Percentiles rank a stretch among this genome's conserved stretches.
Conservation (phyloP, 805 yeast species). For the Metschnikowia koreensis region DNA sequence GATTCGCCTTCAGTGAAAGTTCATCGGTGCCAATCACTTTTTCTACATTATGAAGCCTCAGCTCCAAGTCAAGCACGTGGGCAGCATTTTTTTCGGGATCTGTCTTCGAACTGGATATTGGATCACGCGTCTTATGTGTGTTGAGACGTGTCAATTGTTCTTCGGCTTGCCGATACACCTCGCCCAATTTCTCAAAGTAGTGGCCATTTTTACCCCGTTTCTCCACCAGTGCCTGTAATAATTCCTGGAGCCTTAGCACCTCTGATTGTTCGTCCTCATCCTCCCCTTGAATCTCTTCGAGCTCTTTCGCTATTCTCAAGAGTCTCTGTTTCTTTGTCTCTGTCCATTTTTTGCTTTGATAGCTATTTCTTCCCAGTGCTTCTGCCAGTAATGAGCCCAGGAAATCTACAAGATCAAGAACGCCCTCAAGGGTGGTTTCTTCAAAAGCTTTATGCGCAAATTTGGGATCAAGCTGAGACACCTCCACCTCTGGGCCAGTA, state of each 20-base stretch:
- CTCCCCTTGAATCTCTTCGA: slow-evolving; percentile 32
- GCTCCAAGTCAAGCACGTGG: slow-evolving; percentile 23
- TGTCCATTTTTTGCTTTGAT: slow-evolving; percentile 11
- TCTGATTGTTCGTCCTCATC: slow-evolving; percentile 6
- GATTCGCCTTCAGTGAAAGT: slow-evolving; percentile 12
- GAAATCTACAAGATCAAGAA: slow-evolving; percentile 29
- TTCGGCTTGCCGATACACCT: slow-evolving; percentile 1
- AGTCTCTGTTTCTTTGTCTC: slow-evolving; percentile 42
- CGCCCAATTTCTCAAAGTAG: slow-evolving; percentile 2
- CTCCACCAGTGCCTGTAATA: slow-evolving; percentile 5
- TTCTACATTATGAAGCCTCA: slow-evolving; percentile 25
- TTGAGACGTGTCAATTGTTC: slow-evolving; percentile 1
- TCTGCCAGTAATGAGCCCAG: slow-evolving; percentile 31
- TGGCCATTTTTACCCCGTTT: slow-evolving; percentile 2
- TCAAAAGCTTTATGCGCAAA: slow-evolving; percentile 25
- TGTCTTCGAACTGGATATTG: background rate
- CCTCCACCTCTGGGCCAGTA: slow-evolving; percentile 15
- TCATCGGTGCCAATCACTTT: slow-evolving; percentile 20
- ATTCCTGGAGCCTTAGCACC: background rate
- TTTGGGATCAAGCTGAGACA: slow-evolving; percentile 9
- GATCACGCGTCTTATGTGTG: background rate
- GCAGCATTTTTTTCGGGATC: no score
- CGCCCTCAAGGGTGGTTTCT: slow-evolving; percentile 22
- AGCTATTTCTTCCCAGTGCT: slow-evolving; percentile 1
- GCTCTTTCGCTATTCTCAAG: slow-evolving; percentile 37